A percentile compares a stretch with the other conserved stretches of the same genome.
Conservation (phyloP, 371 early-diverging fungal genomes). For the Syncephalastrum monosporum region DNA sequence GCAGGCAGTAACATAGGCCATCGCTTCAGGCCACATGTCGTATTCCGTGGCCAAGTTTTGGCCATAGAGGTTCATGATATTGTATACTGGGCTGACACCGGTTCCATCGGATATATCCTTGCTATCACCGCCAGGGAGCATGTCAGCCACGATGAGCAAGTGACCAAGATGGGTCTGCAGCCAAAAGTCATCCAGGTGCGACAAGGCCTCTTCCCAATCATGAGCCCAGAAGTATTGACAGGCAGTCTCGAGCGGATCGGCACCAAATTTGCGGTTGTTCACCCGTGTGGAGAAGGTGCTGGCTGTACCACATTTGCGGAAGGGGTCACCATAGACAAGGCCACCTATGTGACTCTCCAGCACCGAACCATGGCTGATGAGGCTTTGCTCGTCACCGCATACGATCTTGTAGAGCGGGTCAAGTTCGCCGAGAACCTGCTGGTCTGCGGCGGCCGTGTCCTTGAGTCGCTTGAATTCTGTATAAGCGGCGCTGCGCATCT, state of each 20-base stretch:
- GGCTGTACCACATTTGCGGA: constrained; percentile 3
- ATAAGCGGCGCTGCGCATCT: background rate
- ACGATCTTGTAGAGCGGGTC: constrained; percentile 8
- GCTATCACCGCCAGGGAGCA: constrained; percentile 5
- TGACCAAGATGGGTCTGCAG: constrained; percentile 21
- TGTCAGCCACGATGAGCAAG: constrained; percentile 13
- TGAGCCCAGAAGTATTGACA: constrained; percentile 10
- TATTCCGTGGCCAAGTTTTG: constrained; percentile 13
- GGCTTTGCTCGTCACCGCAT: constrained; percentile 15
- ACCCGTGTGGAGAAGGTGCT: too few species aligned
- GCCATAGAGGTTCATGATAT: constrained; percentile 26
- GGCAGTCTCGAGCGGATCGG: constrained; percentile 2
- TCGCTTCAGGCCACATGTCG: constrained; percentile 34
- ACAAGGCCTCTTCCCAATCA: constrained; percentile 18
- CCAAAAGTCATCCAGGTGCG: constrained; percentile 12
- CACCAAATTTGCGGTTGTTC: too few species aligned
- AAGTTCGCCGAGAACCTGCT: background rate
- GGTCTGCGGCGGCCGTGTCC: background rate
- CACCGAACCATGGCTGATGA: constrained; percentile 8
- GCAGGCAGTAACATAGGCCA: constrained; percentile 26
- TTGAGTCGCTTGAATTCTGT: constrained; percentile 2
- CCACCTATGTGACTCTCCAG: constrained; percentile 13
- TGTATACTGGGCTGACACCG: constrained; percentile 28
- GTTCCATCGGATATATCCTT: constrained; percentile 8
- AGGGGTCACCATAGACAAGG: constrained; percentile 16